Evolutionary conservation across 371 early-diverging fungal species (phyloP).

Genomic region (Apophysomyces trapeziformis): DNA sequence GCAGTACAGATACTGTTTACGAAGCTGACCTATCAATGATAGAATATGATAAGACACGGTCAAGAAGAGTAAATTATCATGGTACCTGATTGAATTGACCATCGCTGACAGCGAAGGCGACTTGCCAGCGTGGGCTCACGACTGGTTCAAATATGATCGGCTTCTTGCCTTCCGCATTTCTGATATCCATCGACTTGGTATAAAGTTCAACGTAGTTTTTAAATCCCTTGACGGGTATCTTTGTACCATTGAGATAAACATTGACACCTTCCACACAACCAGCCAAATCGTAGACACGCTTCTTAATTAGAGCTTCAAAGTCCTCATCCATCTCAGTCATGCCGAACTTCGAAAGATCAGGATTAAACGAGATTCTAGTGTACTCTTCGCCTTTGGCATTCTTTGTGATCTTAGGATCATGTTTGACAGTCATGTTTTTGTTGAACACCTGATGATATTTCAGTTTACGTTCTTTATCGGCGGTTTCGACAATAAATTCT

Average conservation of each 20-base stretch:
- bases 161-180: conserved; percentile 43
- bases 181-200: conserved; percentile 50
- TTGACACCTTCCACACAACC: conserved; percentile 90
- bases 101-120: conserved; percentile 91
- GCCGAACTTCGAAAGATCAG: conserved; percentile 94
- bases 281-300: conserved; percentile 98
- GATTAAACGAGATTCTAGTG: conserved; percentile 96
- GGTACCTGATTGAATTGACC: conserved; percentile 96
- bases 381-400: conserved; percentile 72
- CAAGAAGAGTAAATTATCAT: no score
- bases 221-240: conserved; percentile 87
- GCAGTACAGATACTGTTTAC: conserved; percentile 98
- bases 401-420: conserved; percentile 75
- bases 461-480: conserved; percentile 73
- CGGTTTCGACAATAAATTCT: conserved; percentile 98
- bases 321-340: conserved; percentile 92
- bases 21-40: conserved; percentile 77
- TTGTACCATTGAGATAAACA: conserved; percentile 92
- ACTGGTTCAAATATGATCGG: conserved; percentile 35
- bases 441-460: conserved; percentile 88
- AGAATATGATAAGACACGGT: not conserved
- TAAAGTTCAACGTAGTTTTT: conserved; percentile 94
- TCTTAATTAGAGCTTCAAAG: conserved; percentile 88
- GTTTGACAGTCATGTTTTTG: conserved; percentile 87
- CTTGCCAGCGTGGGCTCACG: conserved; percentile 93